These are phyloP conservation scores for Clausena lansium DNA, from an alignment of 345 rosid genomes.

Conservation along the genomic window DNA sequence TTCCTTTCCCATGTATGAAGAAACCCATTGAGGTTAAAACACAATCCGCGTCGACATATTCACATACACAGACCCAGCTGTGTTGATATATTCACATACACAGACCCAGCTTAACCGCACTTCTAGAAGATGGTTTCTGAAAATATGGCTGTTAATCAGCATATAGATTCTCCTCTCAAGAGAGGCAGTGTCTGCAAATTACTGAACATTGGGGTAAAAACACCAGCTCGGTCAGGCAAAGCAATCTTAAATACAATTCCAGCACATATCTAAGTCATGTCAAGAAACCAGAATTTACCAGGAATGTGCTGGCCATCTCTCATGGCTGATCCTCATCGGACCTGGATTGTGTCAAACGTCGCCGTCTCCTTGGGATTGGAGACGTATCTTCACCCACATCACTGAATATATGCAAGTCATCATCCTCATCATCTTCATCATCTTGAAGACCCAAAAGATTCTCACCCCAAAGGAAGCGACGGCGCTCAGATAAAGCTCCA, in stretches of 20 bases:
- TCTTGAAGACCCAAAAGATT: constrained; percentile 79
- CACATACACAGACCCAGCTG: neutral
- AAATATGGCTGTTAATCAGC: constrained; percentile 18
- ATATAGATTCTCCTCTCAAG: constrained; percentile 15
- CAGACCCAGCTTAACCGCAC: neutral
- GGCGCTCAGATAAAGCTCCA: constrained; percentile 56
- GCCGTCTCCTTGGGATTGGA: constrained; percentile 62
- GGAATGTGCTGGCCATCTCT: constrained; percentile 19
- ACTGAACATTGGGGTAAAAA: constrained; percentile 22
- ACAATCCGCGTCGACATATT: neutral
- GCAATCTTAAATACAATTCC: constrained; percentile 31
- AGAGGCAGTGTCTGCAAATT: constrained; percentile 20
- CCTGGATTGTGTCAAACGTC: constrained; percentile 67
- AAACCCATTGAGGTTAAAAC: neutral
- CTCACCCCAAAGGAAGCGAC: constrained; percentile 87
- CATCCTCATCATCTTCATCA: constrained; percentile 43
- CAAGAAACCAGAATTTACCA: constrained; percentile 45
- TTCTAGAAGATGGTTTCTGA: constrained; percentile 6
- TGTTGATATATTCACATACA: neutral
- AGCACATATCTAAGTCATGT: constrained; percentile 19
- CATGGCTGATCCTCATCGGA: constrained; percentile 63
- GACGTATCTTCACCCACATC: constrained; percentile 51
- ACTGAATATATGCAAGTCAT: constrained; percentile 45
- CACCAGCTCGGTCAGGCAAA: constrained; percentile 23
- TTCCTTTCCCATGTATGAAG: neutral